Percentiles rank a stretch among this genome's conserved stretches.
phyloP scores from a whole-genome alignment of 2,329 filamentous ascomycete genomes.

The Fusarium camptoceras region DNA sequence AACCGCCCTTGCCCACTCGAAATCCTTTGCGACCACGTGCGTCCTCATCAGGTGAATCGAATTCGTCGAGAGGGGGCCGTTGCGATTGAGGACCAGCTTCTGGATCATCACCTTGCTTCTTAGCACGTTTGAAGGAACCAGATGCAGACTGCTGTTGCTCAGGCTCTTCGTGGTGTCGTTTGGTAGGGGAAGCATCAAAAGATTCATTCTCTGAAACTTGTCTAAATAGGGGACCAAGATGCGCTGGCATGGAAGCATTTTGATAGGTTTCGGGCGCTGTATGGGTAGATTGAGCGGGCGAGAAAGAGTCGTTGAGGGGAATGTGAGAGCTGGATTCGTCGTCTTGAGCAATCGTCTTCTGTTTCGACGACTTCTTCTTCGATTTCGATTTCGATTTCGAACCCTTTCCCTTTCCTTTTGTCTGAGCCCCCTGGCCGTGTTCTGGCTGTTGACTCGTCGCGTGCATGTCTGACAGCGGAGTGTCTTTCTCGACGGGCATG shows the following conservation, averaged over 20 bases:
- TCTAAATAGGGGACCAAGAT: not conserved
- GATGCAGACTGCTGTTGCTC: conserved; percentile 6
- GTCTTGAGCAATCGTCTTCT: conserved; percentile 10
- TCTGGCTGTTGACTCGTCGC: not conserved
- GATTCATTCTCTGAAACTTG: not conserved
- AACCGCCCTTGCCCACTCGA: conserved; percentile 49
- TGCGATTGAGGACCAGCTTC: not conserved
- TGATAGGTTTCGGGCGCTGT: not conserved
- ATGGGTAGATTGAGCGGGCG: not conserved
- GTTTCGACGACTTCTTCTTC: conserved; percentile 44
- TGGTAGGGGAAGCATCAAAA: conserved; percentile 15
- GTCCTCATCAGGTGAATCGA: conserved; percentile 19
- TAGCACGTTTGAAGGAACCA: conserved; percentile 31
- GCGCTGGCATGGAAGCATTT: not conserved
- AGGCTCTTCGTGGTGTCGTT: conserved; percentile 27
- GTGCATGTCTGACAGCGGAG: not conserved
- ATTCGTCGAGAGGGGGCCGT: conserved; percentile 9
- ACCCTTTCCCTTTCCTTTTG: conserved; percentile 31
- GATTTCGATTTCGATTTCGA: conserved; percentile 29
- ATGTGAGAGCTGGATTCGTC: not conserved
- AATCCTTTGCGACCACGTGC: conserved; percentile 39
- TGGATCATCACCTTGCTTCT: conserved; percentile 11
- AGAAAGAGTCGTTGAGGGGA: not conserved
- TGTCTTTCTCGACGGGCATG: not conserved
- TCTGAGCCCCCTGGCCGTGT: conserved; percentile 1